These are phyloP conservation scores for Mortierella alpina DNA, from an alignment of 192 early-diverging fungal species.

Conservation along the genomic window DNA sequence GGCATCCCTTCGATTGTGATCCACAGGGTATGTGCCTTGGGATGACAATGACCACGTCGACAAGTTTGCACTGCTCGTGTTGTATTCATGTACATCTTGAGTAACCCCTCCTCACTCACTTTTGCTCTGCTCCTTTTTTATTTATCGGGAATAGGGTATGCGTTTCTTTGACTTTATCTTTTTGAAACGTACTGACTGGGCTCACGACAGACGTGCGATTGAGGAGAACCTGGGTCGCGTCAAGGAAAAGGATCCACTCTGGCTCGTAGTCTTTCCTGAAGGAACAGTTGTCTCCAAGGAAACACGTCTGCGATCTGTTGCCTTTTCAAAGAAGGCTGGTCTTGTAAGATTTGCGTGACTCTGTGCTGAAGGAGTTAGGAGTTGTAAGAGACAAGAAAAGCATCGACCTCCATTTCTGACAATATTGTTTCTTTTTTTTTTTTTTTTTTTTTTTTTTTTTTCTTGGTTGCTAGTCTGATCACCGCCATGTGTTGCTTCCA, in stretches of 20 bases:
- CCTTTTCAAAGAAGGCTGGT: slow-evolving; percentile 78
- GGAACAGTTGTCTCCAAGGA: slow-evolving; percentile 89
- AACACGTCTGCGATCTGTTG: slow-evolving; percentile 73
- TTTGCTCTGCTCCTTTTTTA: neutral
- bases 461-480: slow-evolving; percentile 57
- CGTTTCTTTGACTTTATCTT: slow-evolving; percentile 94
- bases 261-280: slow-evolving; percentile 96
- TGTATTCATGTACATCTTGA: neutral
- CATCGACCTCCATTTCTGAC: neutral
- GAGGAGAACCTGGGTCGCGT: slow-evolving; percentile 68
- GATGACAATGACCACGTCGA: too few relatives aligned
- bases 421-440: slow-evolving; percentile 3
- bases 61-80: too few relatives aligned
- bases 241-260: slow-evolving; percentile 74
- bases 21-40: too few relatives aligned
- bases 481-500: slow-evolving; percentile 83
- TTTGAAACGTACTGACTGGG: slow-evolving; percentile 85
- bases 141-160: slow-evolving; percentile 70
- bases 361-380: neutral
- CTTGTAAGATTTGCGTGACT: slow-evolving; percentile 47
- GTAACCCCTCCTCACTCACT: neutral
- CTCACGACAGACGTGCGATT: slow-evolving; percentile 76
- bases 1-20: too few relatives aligned
- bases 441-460: neutral
- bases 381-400: neutral